A percentile compares a stretch with the other conserved stretches of the same genome.
Evolutionary conservation across 352 stramenopile genomes (phyloP).

Genomic region (Plasmopara halstedii): DNA sequence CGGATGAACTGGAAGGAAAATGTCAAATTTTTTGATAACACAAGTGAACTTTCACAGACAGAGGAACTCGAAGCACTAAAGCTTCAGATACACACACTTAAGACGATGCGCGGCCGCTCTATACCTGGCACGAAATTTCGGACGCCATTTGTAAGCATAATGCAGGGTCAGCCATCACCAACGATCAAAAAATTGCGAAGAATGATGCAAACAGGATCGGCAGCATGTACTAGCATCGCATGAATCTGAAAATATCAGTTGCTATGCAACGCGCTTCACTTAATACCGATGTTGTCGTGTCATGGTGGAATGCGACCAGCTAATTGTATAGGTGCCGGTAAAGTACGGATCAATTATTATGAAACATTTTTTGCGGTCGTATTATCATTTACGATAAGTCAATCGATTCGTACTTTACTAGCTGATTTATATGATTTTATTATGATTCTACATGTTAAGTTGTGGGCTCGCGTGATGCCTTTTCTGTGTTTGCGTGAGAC

Average conservation of each 20-base stretch:
- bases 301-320: not conserved
- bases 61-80: constrained; percentile 55
- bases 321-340: not conserved
- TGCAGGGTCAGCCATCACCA: constrained; percentile 48
- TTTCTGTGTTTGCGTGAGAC: too few species aligned
- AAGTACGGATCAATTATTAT: constrained; percentile 1
- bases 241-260: not conserved
- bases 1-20: constrained; percentile 86
- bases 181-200: constrained; percentile 67
- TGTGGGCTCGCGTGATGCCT: too few species aligned
- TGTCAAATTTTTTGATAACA: constrained; percentile 75
- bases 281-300: too few species aligned
- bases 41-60: constrained; percentile 36
- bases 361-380: too few species aligned
- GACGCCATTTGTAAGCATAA: constrained; percentile 50
- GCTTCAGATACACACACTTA: constrained; percentile 46
- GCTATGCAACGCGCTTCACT: too few species aligned
- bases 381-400: too few species aligned
- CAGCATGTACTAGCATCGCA: constrained; percentile 29
- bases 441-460: too few species aligned
- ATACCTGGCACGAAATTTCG: constrained; percentile 32
- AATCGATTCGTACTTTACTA: too few species aligned
- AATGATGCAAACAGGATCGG: constrained; percentile 36
- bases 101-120: constrained; percentile 39
- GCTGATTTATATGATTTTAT: too few species aligned